These are phyloP conservation scores for Colletotrichum higginsianum DNA, from an alignment of 2,329 filamentous ascomycete species.

Conservation along the genomic window DNA sequence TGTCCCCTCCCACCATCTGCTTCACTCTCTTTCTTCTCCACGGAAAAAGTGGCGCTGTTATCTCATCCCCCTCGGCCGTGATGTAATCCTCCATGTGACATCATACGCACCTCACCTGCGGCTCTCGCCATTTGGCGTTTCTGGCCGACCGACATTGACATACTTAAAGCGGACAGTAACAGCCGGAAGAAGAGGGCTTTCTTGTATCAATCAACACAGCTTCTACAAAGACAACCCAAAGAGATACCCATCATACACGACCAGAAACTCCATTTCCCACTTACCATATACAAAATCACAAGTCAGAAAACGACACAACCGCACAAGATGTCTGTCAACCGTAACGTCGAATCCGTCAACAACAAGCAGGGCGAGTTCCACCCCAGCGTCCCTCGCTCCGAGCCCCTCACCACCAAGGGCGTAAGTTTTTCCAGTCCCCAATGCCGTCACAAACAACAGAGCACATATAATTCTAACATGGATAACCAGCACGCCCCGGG, in stretches of 20 bases:
- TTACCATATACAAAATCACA: background rate
- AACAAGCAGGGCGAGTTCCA: slow-evolving; percentile 69
- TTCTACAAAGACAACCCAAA: background rate
- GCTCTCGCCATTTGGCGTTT: background rate
- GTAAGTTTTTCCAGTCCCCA: slow-evolving; percentile 58
- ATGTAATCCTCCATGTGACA: slow-evolving; percentile 31
- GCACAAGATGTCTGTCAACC: slow-evolving; percentile 57
- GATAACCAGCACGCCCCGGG: slow-evolving; percentile 74
- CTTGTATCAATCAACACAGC: background rate
- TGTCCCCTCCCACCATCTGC: slow-evolving; percentile 11
- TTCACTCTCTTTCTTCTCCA: background rate
- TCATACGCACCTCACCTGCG: background rate
- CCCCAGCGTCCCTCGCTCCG: slow-evolving; percentile 63
- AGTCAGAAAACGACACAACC: no score
- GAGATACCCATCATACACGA: background rate
- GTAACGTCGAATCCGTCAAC: slow-evolving; percentile 67
- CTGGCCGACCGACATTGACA: background rate
- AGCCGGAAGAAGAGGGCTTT: background rate
- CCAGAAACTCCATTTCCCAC: no score
- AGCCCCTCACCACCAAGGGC: slow-evolving; percentile 68
- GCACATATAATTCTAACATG: slow-evolving; percentile 32
- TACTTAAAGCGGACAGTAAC: slow-evolving; percentile 22
- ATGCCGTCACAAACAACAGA: background rate
- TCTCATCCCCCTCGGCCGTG: slow-evolving; percentile 22
- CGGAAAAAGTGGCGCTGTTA: slow-evolving; percentile 36